A percentile compares a stretch with the other conserved stretches of the same genome.
Conservation (phyloP, 2,329 filamentous ascomycete species). For the Sclerotiophoma versabilis region DNA sequence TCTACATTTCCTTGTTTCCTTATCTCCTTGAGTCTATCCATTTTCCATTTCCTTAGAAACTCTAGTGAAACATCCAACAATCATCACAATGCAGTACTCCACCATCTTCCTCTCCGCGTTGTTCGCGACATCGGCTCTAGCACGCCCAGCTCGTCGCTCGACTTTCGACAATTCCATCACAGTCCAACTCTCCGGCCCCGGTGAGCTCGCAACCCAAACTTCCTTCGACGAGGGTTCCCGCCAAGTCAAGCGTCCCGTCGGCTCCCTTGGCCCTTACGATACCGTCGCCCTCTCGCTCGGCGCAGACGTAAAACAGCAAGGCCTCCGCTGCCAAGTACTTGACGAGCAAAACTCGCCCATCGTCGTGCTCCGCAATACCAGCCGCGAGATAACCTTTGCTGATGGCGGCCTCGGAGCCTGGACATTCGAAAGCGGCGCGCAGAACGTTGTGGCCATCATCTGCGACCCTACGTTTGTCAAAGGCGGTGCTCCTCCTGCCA, state of each 20-base stretch:
- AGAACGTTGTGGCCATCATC: slow-evolving; percentile 9
- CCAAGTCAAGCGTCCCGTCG: neutral
- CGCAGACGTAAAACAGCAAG: slow-evolving; percentile 16
- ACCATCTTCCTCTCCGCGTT: slow-evolving; percentile 18
- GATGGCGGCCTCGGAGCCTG: slow-evolving; percentile 10
- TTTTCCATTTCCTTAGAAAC: slow-evolving; percentile 3
- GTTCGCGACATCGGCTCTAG: slow-evolving; percentile 16
- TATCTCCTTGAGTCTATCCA: neutral
- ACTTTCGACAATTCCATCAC: slow-evolving; percentile 5
- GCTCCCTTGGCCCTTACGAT: slow-evolving; percentile 16
- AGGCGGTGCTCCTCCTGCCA: neutral
- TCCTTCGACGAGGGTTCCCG: slow-evolving; percentile 9
- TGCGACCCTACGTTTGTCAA: slow-evolving; percentile 15
- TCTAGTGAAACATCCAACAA: neutral
- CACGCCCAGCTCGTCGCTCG: slow-evolving; percentile 10
- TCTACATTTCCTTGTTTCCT: neutral
- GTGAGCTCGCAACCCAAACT: slow-evolving; percentile 14
- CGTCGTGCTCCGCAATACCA: slow-evolving; percentile 12
- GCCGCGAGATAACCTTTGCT: slow-evolving; percentile 22
- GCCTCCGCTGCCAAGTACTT: slow-evolving; percentile 22
- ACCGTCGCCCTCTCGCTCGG: slow-evolving; percentile 18
- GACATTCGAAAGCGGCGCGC: slow-evolving; percentile 5
- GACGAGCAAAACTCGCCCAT: slow-evolving; percentile 16
- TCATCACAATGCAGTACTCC: slow-evolving; percentile 23
- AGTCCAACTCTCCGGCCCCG: slow-evolving; percentile 9